These are phyloP conservation scores for Aquilaria agallochum DNA, from an alignment of 441 rosid species.

Conservation along the genomic window DNA sequence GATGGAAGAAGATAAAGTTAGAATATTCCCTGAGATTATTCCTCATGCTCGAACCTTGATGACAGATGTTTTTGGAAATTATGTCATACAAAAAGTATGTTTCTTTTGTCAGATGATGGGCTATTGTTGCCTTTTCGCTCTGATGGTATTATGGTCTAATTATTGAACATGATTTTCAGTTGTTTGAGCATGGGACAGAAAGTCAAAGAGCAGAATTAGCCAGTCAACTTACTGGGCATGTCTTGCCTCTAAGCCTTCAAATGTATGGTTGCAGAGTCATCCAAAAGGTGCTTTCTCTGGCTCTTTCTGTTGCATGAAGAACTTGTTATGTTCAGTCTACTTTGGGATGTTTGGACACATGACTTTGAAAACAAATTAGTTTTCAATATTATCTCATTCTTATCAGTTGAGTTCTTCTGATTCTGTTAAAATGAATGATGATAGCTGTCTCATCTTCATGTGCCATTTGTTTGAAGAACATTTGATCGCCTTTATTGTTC, in stretches of 20 bases:
- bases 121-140: not conserved
- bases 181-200: slow-evolving; percentile 86
- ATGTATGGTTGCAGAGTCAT: slow-evolving; percentile 99
- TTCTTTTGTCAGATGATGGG: not conserved
- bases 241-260: slow-evolving; percentile 84
- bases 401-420: too few relatives aligned
- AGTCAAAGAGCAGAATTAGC: slow-evolving; percentile 79
- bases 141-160: slow-evolving; percentile 11
- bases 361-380: too few relatives aligned
- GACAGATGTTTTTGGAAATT: slow-evolving; percentile 98
- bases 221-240: slow-evolving; percentile 74
- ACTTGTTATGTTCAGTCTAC: too few relatives aligned
- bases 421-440: too few relatives aligned
- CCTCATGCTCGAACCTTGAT: slow-evolving; percentile 78
- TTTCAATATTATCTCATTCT: too few relatives aligned
- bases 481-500: too few relatives aligned
- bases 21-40: slow-evolving; percentile 75
- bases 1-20: slow-evolving; percentile 64
- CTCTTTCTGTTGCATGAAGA: too few relatives aligned
- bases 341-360: too few relatives aligned
- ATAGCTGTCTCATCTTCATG: too few relatives aligned
- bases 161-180: slow-evolving; percentile 42
- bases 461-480: too few relatives aligned
- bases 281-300: slow-evolving; percentile 61
- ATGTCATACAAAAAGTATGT: slow-evolving; percentile 85